Evolutionary conservation across 2,329 filamentous ascomycete species (phyloP).

Genomic region (Pseudocercospora vitis): DNA sequence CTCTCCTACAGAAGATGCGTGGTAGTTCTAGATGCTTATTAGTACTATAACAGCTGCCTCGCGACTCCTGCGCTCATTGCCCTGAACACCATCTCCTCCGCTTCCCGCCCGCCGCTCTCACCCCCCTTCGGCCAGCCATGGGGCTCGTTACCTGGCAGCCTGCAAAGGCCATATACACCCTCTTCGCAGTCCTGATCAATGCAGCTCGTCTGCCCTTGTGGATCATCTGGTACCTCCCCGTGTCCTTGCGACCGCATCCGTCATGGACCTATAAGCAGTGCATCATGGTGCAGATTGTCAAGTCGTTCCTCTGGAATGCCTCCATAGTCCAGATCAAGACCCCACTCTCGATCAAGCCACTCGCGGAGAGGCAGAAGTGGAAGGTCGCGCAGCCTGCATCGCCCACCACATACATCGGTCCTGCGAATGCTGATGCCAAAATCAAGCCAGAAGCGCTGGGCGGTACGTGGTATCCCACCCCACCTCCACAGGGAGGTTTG

Average conservation of each 20-base stretch:
- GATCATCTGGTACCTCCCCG: constrained; percentile 41
- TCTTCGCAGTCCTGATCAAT: constrained; percentile 40
- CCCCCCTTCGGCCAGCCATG: constrained; percentile 11
- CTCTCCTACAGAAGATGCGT: too few relatives aligned
- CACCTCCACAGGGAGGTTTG: constrained; percentile 15
- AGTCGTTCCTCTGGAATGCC: constrained; percentile 37
- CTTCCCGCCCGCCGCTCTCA: neutral
- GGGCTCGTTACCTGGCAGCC: constrained; percentile 39
- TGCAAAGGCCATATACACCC: constrained; percentile 42
- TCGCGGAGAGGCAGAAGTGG: constrained; percentile 43
- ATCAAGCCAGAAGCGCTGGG: constrained; percentile 43
- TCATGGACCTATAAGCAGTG: constrained; percentile 45
- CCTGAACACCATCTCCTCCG: neutral
- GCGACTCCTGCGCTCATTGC: neutral
- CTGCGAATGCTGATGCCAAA: constrained; percentile 33
- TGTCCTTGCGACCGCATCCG: constrained; percentile 42
- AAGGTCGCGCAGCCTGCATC: constrained; percentile 30
- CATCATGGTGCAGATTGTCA: constrained; percentile 39
- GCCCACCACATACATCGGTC: constrained; percentile 18
- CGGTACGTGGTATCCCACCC: constrained; percentile 45
- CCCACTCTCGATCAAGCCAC: constrained; percentile 38
- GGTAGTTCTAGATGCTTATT: too few relatives aligned
- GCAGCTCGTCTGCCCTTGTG: constrained; percentile 43
- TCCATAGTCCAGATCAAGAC: constrained; percentile 34
- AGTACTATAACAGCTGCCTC: neutral